A percentile compares a stretch with the other conserved stretches of the same genome.
Conservation (phyloP, 2,329 filamentous ascomycete species). For the Dendrostoma leiphaemia region DNA sequence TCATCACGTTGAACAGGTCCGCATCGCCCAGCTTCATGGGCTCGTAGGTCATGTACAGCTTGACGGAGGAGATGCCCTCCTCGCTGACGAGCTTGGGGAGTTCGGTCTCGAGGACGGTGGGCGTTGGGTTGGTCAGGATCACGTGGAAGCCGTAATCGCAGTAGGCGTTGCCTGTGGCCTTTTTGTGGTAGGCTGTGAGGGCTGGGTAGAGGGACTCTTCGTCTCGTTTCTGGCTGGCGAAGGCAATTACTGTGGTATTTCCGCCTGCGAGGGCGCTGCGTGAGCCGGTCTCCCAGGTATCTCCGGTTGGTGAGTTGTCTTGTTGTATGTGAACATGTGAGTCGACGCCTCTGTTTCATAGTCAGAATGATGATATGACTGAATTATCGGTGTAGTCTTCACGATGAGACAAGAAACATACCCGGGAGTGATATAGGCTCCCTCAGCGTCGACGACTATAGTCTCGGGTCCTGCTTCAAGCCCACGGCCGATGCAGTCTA, state of each 20-base stretch:
- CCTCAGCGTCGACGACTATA: slow-evolving; percentile 41
- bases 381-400: rapidly evolving
- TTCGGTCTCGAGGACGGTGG: slow-evolving; percentile 40
- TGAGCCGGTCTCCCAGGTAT: slow-evolving; percentile 41
- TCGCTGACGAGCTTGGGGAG: slow-evolving; percentile 33
- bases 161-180: slow-evolving; percentile 30
- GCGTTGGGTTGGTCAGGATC: slow-evolving; percentile 45
- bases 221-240: slow-evolving; percentile 49
- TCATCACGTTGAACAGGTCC: slow-evolving; percentile 40
- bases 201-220: slow-evolving; percentile 37
- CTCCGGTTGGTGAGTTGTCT: slow-evolving; percentile 28
- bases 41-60: slow-evolving; percentile 46
- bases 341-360: slow-evolving; percentile 31
- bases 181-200: slow-evolving; percentile 12
- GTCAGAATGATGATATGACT: neutral
- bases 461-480: slow-evolving; percentile 33
- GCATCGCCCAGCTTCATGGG: slow-evolving; percentile 36
- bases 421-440: slow-evolving; percentile 41
- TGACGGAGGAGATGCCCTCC: slow-evolving; percentile 39
- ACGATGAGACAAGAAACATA: neutral
- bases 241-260: slow-evolving; percentile 56
- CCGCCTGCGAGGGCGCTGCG: slow-evolving; percentile 55
- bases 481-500: slow-evolving; percentile 39
- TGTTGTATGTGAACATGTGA: slow-evolving; percentile 36
- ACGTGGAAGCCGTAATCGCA: slow-evolving; percentile 58